These are phyloP conservation scores for Neurospora crassa DNA, from an alignment of 2,329 filamentous ascomycete genomes.

Conservation along the genomic window DNA sequence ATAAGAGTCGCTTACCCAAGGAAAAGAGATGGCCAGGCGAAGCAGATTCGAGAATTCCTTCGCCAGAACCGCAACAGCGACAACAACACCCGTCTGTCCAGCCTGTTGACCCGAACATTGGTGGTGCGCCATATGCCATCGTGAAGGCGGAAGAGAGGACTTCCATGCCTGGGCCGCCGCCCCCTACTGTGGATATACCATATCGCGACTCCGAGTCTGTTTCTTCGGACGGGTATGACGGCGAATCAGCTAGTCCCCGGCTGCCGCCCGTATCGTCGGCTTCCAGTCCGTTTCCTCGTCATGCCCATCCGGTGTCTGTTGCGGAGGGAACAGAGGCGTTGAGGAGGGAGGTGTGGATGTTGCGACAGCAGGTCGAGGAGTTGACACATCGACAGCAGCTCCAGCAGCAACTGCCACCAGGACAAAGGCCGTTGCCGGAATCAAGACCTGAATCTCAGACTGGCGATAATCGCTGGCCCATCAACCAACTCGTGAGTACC, in stretches of 20 bases:
- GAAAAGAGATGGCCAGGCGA: neutral
- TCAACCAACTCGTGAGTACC: neutral
- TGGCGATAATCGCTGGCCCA: neutral
- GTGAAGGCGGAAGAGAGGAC: neutral
- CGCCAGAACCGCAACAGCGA: neutral
- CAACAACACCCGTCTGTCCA: neutral
- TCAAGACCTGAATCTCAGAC: neutral
- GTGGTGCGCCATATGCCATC: neutral
- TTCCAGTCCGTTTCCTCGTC: neutral
- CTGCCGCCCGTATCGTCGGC: neutral
- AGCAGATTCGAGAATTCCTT: neutral
- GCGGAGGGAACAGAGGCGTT: neutral
- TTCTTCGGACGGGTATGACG: neutral
- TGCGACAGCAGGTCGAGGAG: neutral
- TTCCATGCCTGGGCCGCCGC: neutral
- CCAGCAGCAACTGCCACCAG: neutral
- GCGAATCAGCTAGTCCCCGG: neutral
- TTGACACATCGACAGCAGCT: neutral
- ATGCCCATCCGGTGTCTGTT: neutral
- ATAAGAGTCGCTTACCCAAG: neutral
- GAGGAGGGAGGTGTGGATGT: neutral
- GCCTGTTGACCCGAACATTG: neutral
- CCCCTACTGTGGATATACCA: neutral
- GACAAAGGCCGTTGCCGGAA: neutral
- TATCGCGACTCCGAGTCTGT: neutral